These are phyloP conservation scores for Epicoccum nigrum DNA, from an alignment of 2,329 filamentous ascomycete species.

Conservation along the genomic window DNA sequence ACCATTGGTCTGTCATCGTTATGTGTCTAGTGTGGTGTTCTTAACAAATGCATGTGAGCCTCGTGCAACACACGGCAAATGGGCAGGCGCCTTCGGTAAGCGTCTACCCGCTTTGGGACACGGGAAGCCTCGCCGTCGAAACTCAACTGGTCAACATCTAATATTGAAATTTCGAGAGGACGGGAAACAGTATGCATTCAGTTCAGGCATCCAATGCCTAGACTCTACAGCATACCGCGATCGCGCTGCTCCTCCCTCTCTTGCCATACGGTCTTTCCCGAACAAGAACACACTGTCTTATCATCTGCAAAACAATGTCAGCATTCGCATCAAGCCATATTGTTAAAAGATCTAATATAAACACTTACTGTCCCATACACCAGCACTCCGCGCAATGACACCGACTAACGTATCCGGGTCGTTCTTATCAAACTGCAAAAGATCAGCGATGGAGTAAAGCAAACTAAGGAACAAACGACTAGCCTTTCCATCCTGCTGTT, in stretches of 20 bases:
- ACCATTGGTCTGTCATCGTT: not conserved
- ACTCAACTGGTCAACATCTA: not conserved
- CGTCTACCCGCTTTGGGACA: not conserved
- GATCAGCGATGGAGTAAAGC: not conserved
- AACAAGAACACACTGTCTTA: constrained; percentile 97
- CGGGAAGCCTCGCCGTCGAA: not conserved
- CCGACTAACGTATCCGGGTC: constrained; percentile 87
- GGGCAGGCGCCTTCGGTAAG: not conserved
- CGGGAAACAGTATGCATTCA: not conserved
- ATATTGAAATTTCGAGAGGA: not conserved
- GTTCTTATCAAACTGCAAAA: constrained; percentile 56
- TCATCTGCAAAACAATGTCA: constrained; percentile 64
- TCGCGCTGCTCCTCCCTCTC: constrained; percentile 88
- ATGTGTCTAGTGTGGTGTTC: not conserved
- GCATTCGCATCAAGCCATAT: not conserved
- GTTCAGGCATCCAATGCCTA: not conserved
- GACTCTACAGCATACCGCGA: constrained; percentile 88
- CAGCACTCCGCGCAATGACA: constrained; percentile 92
- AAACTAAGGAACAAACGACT: not conserved
- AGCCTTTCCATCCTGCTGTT: constrained; percentile 62
- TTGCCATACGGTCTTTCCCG: constrained; percentile 97
- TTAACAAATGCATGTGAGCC: not conserved
- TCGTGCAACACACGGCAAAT: not conserved
- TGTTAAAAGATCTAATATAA: no score
- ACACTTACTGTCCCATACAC: constrained; percentile 78